Evolutionary conservation across 2,329 filamentous ascomycete genomes (phyloP), one percentile per base, ranked within the genome.

Genomic region (Cadophora luteo-olivacea): DNA sequence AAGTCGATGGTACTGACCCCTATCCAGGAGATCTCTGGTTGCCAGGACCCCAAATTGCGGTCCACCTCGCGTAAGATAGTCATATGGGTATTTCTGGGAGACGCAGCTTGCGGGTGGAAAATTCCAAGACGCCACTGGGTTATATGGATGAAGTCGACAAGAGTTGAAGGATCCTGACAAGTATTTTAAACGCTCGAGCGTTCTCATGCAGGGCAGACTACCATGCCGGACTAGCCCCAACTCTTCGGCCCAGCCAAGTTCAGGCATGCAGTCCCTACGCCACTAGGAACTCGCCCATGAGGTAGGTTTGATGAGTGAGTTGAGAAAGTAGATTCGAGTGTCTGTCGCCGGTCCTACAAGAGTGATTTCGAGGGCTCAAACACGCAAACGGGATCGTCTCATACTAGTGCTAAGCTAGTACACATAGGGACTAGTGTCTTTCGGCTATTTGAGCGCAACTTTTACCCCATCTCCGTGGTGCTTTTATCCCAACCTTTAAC

Each of bases 71-170:
- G 60, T 38, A 49, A 33, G 9, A 49, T 33, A 48, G 19, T 48
- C 52, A 66, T 61, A 52, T 45, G 48, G 45, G 48, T 45, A 60
- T 61, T 52, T 45, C 41, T 29, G 16, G 19, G 7, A 38, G 9
- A 8, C 33, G 29, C 6, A 54, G 32, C 22, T 54, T 41, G 61
- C 48, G 38, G 29, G 45, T 24, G n/a, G n/a, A 19, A 29, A 14
- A 38, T 4, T 11, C 8, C 8, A 54, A 5, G 29, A 36, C 55
- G 36, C 24, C 22, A 33, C n/a, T 24, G 45, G 55, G 8, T 66
- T 29, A 45, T 61, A 52, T 66, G 64, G 64, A 61, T 61, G 55
- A 66, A 61, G 51, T 38, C 45, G 48, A 9, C 11, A 64, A 52
- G 24, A 25, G 32, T 64, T 11, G 62, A 38, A 29, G 45, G n/a